Evolutionary conservation across 106 monocot species (phyloP), one percentile per base, ranked within the genome.

Genomic region (Allium cepa): DNA sequence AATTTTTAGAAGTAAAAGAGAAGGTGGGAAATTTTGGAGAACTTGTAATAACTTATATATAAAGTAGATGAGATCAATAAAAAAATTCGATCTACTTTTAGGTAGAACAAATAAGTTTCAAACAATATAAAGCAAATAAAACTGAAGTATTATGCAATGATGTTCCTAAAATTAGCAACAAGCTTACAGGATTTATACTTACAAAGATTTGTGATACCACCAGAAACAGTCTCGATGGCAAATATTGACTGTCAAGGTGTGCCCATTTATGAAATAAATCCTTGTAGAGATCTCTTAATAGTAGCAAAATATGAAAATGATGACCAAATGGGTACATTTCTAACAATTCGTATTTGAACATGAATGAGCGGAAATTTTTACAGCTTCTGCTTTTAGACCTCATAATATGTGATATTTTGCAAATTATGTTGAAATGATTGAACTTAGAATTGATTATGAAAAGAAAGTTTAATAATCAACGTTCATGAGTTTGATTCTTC

Each of bases 181-280:
- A 18, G 0, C 17, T 9, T 11, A 50, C 8, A n/a, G 50, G 12
- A 51, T 51, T 66, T 7, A 50, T 26, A 66, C 94, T 79, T 71
- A 94, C 94, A 80, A 12, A 84, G 87, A 82, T 94, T 94, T 13
- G 87, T 94, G 66, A 94, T 90, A 66, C 94, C 94, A 68, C 94
- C 94, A 56, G 94, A 86, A 71, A 94, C 82, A 11, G 62, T 87
- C 68, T 90, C 78, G 10, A 90, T 75, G 2, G 76, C 75, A 82
- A 94, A 87, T 58, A 74, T 53, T 45, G 90, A 64, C 53, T 73
- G 48, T 90, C 80, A 12, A 94, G 72, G 49, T 57, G 52, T 17
- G 84, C 75, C 89, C 86, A 94, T 62, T 87, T 76, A 36, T 47
- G 61, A 59, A 90, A 84, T 62, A 90, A 69, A 74, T 78, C 79